Percentiles rank a stretch among this genome's conserved stretches.
Conservation (phyloP, 2,329 filamentous ascomycete species). For the Cladosporium sp. region DNA sequence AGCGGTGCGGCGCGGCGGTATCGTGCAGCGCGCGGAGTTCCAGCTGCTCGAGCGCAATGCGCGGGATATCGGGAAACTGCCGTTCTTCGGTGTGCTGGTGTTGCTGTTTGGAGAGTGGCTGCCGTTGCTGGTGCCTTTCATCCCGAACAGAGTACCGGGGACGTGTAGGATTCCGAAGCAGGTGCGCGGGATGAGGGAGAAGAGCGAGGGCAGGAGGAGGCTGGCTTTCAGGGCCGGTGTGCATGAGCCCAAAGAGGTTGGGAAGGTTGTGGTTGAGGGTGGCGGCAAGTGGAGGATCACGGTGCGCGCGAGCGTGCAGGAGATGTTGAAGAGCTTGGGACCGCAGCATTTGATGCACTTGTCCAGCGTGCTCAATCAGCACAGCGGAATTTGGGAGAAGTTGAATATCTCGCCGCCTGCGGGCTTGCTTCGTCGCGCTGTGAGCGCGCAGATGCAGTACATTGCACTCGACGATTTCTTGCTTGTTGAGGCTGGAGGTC, state of each 20-base stretch:
- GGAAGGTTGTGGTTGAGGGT: conserved; percentile 20
- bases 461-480: conserved; percentile 71
- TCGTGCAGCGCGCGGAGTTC: conserved; percentile 66
- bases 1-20: conserved; percentile 11
- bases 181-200: conserved; percentile 58
- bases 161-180: conserved; percentile 83
- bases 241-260: conserved; percentile 66
- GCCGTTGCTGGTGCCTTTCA: conserved; percentile 71
- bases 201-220: conserved; percentile 56
- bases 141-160: conserved; percentile 73
- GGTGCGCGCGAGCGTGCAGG: conserved; percentile 22
- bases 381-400: conserved; percentile 45
- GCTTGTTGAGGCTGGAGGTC: conserved; percentile 65
- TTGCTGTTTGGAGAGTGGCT: conserved; percentile 84
- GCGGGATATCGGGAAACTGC: conserved; percentile 75
- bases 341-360: conserved; percentile 47
- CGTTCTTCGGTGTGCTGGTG: conserved; percentile 74
- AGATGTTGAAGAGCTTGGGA: conserved; percentile 33
- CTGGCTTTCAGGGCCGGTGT: conserved; percentile 61
- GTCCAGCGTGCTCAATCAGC: conserved; percentile 43
- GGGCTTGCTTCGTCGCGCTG: conserved; percentile 56
- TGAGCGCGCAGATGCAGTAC: conserved; percentile 61
- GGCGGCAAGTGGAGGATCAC: conserved; percentile 43
- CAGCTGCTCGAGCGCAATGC: conserved; percentile 68
- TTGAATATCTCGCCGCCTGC: conserved; percentile 52